phyloP scores from a whole-genome alignment of 768 basidiomycete species.

The Clitopilus passeckerianus region DNA sequence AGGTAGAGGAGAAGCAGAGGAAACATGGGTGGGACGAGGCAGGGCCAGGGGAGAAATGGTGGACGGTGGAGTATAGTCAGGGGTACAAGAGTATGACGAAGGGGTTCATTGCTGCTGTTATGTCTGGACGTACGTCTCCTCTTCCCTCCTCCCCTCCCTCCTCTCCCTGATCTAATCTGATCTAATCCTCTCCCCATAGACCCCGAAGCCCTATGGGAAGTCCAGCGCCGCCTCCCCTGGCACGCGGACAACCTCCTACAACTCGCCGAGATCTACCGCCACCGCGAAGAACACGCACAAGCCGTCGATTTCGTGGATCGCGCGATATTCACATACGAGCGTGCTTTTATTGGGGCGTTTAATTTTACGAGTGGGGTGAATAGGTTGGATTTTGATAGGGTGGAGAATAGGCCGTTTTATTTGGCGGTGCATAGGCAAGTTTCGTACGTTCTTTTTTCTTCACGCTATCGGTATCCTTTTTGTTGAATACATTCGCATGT shows the following conservation, averaged over 20 bases:
- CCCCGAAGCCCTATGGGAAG: constrained; percentile 70
- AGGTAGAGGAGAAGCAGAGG: constrained; percentile 37
- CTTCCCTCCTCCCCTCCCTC: neutral
- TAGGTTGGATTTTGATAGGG: constrained; percentile 82
- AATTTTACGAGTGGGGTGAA: constrained; percentile 77
- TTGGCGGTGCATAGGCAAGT: constrained; percentile 83
- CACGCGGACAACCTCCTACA: constrained; percentile 92
- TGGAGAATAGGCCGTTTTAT: constrained; percentile 93
- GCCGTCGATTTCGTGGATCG: constrained; percentile 88
- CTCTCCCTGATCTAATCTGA: neutral
- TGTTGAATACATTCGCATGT: too few relatives aligned
- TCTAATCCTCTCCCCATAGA: constrained; percentile 33
- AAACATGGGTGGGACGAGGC: constrained; percentile 32
- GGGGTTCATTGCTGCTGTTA: constrained; percentile 76
- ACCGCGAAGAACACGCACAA: constrained; percentile 84
- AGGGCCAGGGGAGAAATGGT: constrained; percentile 67
- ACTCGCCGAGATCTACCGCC: constrained; percentile 76
- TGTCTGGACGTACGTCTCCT: constrained; percentile 65
- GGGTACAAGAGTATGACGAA: constrained; percentile 78
- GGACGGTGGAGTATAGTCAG: constrained; percentile 84
- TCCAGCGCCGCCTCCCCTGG: constrained; percentile 79
- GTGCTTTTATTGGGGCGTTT: constrained; percentile 83
- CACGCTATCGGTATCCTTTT: too few relatives aligned
- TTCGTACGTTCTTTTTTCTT: constrained; percentile 41
- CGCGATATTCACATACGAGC: constrained; percentile 91